Base-by-base conservation (phyloP, 805 yeast genomes). In the Komagataella mondaviorum region DNA sequence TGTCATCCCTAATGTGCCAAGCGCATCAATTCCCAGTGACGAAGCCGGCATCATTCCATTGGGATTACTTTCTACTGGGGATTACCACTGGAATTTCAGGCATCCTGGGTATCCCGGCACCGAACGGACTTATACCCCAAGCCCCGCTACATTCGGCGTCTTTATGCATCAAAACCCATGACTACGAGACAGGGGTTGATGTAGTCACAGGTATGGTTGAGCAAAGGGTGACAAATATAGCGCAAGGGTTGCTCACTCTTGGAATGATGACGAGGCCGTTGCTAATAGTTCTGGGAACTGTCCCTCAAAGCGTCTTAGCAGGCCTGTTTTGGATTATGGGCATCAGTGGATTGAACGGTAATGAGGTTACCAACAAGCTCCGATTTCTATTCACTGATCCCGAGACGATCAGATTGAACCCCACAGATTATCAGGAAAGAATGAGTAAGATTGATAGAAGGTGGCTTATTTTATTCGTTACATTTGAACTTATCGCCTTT, bases 291-390 rank as follows among this genome's bases (percentile, higher is more conserved):
- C 68, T 93, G 30, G 91, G 90, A 0, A 69, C 80, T 30, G 85
- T 91, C 23, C 99, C 99, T 0, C 97, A 91, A 62, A 93, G 95
- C 6, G 95, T 91, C 1, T 70, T 91, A 17, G 86, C 96, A 0
- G 99, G 99, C 0, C 71, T 93, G 48, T 91, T 93, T 63, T 90
- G 89, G 73, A 80, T 88, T 54, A 91, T 91, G 98, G 97, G 96
- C 0, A 71, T 88, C 0, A 77, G 83, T 1, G 96, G 96, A 0
- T 62, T 91, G 18, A 72, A 83, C 53, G 78, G 73, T 4, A 88
- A 86, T 60, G 81, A 72, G 3, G 78, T 91, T 4, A 71, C 84
- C 3, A 71, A 75, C 50, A 75, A 85, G 53, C 67, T 91, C 3
- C 62, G 83, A 36, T 87, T 75, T 63, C 54, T 89, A 0, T 75